These are phyloP conservation scores for Lactarius hengduanensis DNA, from an alignment of 768 basidiomycete species.

Conservation along the genomic window DNA sequence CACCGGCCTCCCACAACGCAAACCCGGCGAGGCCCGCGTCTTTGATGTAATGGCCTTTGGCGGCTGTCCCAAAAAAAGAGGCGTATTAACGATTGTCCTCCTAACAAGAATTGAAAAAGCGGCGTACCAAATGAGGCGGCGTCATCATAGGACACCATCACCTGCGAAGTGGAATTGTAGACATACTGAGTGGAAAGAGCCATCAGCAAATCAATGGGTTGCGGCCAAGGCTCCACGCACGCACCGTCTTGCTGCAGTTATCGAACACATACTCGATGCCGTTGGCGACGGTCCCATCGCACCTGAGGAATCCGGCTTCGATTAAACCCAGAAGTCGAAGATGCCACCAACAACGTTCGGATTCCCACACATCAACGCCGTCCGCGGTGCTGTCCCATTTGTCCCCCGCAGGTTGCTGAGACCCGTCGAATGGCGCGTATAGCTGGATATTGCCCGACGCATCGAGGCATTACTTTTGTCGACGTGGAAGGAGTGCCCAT, in stretches of 20 bases:
- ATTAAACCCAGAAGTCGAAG: constrained; percentile 27
- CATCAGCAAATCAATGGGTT: neutral
- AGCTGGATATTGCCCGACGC: constrained; percentile 38
- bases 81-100: neutral
- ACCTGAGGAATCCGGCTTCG: constrained; percentile 13
- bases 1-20: constrained; percentile 45
- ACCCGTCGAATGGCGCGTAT: constrained; percentile 53
- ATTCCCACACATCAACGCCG: constrained; percentile 38
- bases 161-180: constrained; percentile 51
- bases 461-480: constrained; percentile 40
- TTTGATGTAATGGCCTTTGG: constrained; percentile 45
- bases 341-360: constrained; percentile 27
- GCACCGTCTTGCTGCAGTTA: constrained; percentile 71
- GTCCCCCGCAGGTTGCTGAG: constrained; percentile 45
- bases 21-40: constrained; percentile 39
- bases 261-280: constrained; percentile 59
- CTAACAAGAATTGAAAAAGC: too few relatives aligned
- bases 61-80: constrained; percentile 29
- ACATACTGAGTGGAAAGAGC: constrained; percentile 50
- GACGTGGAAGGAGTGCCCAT: constrained; percentile 72
- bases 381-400: constrained; percentile 32
- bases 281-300: constrained; percentile 17
- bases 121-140: constrained; percentile 47
- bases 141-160: constrained; percentile 69
- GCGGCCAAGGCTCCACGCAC: neutral